These are phyloP conservation scores for Eragrostis tef DNA, from an alignment of 202 grass and related monocot species.

Conservation along the genomic window DNA sequence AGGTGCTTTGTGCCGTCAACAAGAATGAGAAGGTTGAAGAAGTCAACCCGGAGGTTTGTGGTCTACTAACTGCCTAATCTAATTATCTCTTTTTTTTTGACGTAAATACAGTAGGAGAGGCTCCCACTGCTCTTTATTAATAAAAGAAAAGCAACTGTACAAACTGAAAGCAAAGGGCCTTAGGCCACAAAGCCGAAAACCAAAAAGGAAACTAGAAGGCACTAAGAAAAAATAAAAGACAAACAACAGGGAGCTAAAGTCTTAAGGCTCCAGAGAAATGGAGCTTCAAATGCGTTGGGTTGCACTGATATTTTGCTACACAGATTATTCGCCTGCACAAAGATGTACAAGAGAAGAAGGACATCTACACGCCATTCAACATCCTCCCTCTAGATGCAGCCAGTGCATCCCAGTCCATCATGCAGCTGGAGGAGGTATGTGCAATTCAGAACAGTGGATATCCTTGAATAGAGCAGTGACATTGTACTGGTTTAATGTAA, in stretches of 20 bases:
- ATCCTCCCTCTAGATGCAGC: conserved; percentile 85
- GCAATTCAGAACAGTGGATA: conserved; percentile 37
- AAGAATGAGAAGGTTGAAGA: conserved; percentile 97
- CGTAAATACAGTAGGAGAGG: too few relatives aligned
- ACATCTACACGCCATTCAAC: conserved; percentile 81
- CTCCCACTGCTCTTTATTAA: too few relatives aligned
- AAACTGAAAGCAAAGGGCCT: too few relatives aligned
- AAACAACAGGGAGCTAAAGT: too few relatives aligned
- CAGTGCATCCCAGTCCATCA: conserved; percentile 85
- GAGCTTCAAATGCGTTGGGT: conserved; percentile 35
- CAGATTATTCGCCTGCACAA: conserved; percentile 79
- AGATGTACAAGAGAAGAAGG: conserved; percentile 93
- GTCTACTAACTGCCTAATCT: conserved; percentile 2
- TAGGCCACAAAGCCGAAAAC: too few relatives aligned
- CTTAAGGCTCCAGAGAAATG: too few relatives aligned
- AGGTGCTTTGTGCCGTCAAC: conserved; percentile 92
- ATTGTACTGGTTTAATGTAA: conserved; percentile 42
- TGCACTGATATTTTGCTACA: conserved; percentile 35
- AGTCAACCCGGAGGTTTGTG: conserved; percentile 82
- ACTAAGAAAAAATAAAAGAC: too few relatives aligned
- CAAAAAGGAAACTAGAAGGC: too few relatives aligned
- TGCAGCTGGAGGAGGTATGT: conserved; percentile 90
- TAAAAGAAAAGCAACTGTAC: too few relatives aligned
- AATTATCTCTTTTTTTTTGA: too few relatives aligned
- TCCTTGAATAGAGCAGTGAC: conserved; percentile 46